phyloP scores from a whole-genome alignment of 1,284 basidiomycete genomes.

The Ustilago trichophora region DNA sequence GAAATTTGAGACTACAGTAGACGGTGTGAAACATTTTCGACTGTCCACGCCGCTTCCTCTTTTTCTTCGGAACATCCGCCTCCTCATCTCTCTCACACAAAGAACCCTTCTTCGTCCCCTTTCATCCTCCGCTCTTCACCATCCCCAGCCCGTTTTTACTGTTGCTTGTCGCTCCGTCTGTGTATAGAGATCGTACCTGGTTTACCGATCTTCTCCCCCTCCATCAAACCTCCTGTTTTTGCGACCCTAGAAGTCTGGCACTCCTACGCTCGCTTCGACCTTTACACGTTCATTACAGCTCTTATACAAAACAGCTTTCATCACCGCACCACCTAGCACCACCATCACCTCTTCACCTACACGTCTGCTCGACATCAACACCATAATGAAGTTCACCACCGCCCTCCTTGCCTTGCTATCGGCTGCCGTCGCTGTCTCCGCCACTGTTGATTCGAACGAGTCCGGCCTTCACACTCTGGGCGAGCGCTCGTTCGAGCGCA shows the following conservation, averaged over 20 bases:
- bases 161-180: no score
- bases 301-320: not conserved
- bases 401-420: conserved; percentile 30
- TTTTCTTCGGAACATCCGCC: not conserved
- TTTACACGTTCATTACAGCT: conserved; percentile 5
- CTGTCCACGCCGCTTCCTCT: no score
- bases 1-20: no score
- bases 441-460: conserved; percentile 39
- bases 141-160: no score
- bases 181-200: no score
- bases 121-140: not conserved
- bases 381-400: conserved; percentile 54
- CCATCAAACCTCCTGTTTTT: not conserved
- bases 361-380: conserved; percentile 1
- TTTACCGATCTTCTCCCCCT: not conserved
- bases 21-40: no score
- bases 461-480: conserved; percentile 43
- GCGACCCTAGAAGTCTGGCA: conserved; percentile 16
- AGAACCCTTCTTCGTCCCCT: no score
- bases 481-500: conserved; percentile 50
- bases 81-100: no score
- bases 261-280: not conserved
- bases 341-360: not conserved
- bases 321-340: not conserved
- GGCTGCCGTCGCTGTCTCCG: conserved; percentile 32